Evolutionary conservation across 257 asterid genomes (phyloP), one percentile per base, ranked within the genome.

Genomic region (Petrea volubilis): DNA sequence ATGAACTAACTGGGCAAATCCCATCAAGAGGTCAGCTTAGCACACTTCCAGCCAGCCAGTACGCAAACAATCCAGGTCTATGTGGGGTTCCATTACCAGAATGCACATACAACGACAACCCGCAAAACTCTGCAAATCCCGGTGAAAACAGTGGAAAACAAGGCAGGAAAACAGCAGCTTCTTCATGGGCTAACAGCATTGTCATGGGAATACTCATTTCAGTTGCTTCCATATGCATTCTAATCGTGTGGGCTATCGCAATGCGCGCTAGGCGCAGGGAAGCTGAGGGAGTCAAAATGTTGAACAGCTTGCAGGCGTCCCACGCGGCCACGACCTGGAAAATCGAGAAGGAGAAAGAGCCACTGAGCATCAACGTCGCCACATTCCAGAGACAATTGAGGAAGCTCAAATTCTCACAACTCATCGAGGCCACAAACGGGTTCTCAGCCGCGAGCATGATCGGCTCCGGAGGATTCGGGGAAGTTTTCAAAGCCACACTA

Each of bases 271-370:
- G 97, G 63, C 75, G 87, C 23, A 76, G 67, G 66, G 96, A 89
- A 75, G 96, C 93, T 0, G 90, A 86, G 59, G 97, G 88, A 7
- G 71, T 78, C 43, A 91, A 91, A 80, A 93, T 93, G 96, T 86
- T 93, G 1, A 82, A 52, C 33, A 91, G 91, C 13, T 60, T 93
- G 47, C 92, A 80, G 47, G 84, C 93, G 2, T 75, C 90, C 1
- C 90, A 87, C 20, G 90, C 91, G 0, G 96, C 96, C 44, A 87
- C 96, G 0, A 83, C 98, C 2, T 93, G 98, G 98, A 88, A 90
- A 65, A 93, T 93, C 4, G 98, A 93, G 84, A 93, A 91, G 86
- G 98, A 93, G 83, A 93, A 85, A 55, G 98, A 93, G 77, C 98
- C 98, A 1, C n/a, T 93, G 73, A 93, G 98, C 83, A 93, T 93